These are phyloP conservation scores for Amborella trichopoda DNA, from an alignment of 164 flowering plant genomes.

Conservation along the genomic window DNA sequence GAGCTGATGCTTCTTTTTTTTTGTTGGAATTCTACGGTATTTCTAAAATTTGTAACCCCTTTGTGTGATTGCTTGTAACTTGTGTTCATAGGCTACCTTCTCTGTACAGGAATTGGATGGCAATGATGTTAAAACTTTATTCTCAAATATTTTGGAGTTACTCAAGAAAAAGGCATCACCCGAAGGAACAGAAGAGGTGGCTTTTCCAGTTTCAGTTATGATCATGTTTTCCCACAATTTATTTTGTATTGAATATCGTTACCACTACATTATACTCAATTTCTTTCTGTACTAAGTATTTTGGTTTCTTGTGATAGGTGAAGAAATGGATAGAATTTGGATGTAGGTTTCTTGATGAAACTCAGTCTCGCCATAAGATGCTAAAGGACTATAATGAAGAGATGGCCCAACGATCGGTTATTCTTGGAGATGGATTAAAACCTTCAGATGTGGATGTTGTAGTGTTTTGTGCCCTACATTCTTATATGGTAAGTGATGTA, in stretches of 20 bases:
- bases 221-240: no score
- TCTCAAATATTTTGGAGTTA: slow-evolving; percentile 28
- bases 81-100: slow-evolving; percentile 19
- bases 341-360: slow-evolving; percentile 31
- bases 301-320: slow-evolving; percentile 30
- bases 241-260: not conserved
- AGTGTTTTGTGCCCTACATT: slow-evolving; percentile 51
- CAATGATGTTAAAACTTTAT: slow-evolving; percentile 41
- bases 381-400: slow-evolving; percentile 48
- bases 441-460: slow-evolving; percentile 65
- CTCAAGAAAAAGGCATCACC: slow-evolving; percentile 11
- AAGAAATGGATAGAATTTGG: slow-evolving; percentile 65
- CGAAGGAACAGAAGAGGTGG: slow-evolving; percentile 39
- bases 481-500: slow-evolving; percentile 45
- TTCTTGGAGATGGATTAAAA: slow-evolving; percentile 57
- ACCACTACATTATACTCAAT: not conserved
- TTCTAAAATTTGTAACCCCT: not conserved
- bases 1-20: not conserved
- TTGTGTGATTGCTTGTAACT: slow-evolving; percentile 3
- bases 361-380: slow-evolving; percentile 18
- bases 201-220: no score
- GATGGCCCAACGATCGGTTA: slow-evolving; percentile 43
- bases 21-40: not conserved
- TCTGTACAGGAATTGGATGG: no score
- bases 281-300: not conserved